phyloP scores from a whole-genome alignment of 2,329 filamentous ascomycete genomes.

The Cercospora nicotianae region DNA sequence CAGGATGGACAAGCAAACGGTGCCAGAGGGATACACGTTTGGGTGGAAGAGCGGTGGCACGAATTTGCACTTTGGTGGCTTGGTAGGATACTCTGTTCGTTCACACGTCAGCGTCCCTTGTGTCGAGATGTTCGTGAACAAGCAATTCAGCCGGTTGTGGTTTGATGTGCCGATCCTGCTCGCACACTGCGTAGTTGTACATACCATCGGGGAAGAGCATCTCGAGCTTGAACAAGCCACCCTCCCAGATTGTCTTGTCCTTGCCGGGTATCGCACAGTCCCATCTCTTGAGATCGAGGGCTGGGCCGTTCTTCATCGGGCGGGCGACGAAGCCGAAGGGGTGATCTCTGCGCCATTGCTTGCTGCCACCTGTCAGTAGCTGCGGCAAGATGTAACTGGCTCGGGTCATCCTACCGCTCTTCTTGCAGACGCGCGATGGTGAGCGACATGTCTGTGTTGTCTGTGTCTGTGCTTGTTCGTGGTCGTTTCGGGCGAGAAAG shows the following conservation, averaged over 20 bases:
- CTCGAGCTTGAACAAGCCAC: slow-evolving; percentile 92
- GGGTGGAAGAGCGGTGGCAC: slow-evolving; percentile 94
- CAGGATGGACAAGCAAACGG: slow-evolving; percentile 92
- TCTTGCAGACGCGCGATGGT: slow-evolving; percentile 86
- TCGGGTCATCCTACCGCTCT: slow-evolving; percentile 65
- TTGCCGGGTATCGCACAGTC: slow-evolving; percentile 96
- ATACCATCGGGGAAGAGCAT: slow-evolving; percentile 89
- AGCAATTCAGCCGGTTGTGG: too few relatives aligned
- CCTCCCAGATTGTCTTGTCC: slow-evolving; percentile 95
- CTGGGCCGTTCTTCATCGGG: slow-evolving; percentile 74
- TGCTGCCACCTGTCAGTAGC: slow-evolving; percentile 55
- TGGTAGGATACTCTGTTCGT: slow-evolving; percentile 86
- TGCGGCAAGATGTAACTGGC: neutral
- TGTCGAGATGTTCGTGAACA: neutral
- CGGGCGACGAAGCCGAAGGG: slow-evolving; percentile 97
- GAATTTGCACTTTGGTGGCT: slow-evolving; percentile 99
- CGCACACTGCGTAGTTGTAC: neutral
- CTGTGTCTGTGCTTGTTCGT: slow-evolving; percentile 12
- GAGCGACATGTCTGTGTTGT: slow-evolving; percentile 65
- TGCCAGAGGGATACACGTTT: slow-evolving; percentile 97
- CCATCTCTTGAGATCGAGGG: slow-evolving; percentile 92
- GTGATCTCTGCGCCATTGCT: slow-evolving; percentile 95
- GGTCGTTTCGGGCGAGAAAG: slow-evolving; percentile 7
- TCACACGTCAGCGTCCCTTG: slow-evolving; percentile 14
- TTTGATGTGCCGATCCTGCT: neutral